Conservation (phyloP, 345 rosid species). For the Populus ilicifolia region DNA sequence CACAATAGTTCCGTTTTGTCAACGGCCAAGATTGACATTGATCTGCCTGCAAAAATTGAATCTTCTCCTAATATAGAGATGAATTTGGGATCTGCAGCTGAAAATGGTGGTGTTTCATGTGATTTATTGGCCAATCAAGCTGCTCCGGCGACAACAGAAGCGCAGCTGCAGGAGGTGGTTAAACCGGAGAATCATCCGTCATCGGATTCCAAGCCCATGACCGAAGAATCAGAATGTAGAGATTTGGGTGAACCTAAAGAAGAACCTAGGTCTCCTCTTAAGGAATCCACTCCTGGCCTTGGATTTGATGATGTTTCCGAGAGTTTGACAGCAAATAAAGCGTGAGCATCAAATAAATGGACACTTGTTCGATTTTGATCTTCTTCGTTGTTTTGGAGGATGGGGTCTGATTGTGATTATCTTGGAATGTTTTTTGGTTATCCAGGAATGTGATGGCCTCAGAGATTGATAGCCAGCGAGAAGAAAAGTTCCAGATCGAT, state of each 20-base stretch:
- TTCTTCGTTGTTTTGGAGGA: neutral
- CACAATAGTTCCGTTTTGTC: constrained; percentile 46
- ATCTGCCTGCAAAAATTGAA: constrained; percentile 48
- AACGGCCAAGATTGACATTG: constrained; percentile 48
- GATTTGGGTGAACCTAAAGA: constrained; percentile 43
- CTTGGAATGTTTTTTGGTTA: neutral
- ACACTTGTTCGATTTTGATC: neutral
- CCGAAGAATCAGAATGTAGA: constrained; percentile 35
- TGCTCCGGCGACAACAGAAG: neutral
- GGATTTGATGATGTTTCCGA: constrained; percentile 51
- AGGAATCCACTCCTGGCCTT: constrained; percentile 49
- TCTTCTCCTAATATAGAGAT: constrained; percentile 40
- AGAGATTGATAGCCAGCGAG: constrained; percentile 46
- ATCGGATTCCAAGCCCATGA: constrained; percentile 33
- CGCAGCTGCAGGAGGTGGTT: neutral
- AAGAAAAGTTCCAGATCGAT: constrained; percentile 91
- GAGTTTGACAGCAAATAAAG: constrained; percentile 36
- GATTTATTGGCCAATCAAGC: neutral
- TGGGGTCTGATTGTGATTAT: neutral
- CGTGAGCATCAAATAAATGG: constrained; percentile 35
- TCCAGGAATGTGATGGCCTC: constrained; percentile 40
- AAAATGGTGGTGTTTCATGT: constrained; percentile 13
- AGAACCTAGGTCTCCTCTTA: constrained; percentile 48
- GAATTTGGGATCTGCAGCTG: constrained; percentile 19
- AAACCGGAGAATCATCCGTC: constrained; percentile 4